Percentiles rank a stretch among this genome's conserved stretches.
Conservation (phyloP, 805 yeast species). For the Yamadazyma kitorensis region DNA sequence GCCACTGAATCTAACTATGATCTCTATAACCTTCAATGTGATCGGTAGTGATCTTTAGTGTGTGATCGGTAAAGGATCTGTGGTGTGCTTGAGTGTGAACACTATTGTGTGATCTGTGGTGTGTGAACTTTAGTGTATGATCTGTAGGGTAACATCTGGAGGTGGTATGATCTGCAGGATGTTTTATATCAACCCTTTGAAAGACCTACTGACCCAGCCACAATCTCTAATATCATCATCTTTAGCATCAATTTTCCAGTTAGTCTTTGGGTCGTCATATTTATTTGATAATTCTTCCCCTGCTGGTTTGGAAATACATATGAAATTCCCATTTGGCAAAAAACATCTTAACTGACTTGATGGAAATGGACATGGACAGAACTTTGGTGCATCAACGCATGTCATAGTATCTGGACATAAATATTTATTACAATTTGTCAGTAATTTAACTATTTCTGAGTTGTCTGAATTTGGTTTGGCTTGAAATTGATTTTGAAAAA, state of each 20-base stretch:
- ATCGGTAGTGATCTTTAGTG: no score
- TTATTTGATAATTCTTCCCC: slow-evolving; percentile 26
- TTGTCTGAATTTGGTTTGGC: slow-evolving; percentile 30
- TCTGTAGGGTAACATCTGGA: no score
- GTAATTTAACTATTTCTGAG: slow-evolving; percentile 37
- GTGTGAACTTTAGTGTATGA: no score
- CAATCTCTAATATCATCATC: slow-evolving; percentile 67
- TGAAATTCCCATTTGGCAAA: slow-evolving; percentile 63
- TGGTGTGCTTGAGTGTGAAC: no score
- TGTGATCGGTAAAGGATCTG: no score
- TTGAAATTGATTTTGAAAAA: slow-evolving; percentile 25
- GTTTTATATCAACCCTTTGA: slow-evolving; percentile 43
- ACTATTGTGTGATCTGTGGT: no score
- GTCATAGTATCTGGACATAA: slow-evolving; percentile 79
- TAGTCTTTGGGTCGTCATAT: slow-evolving; percentile 41
- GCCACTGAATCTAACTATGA: no score
- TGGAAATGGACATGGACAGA: slow-evolving; percentile 92
- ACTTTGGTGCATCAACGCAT: slow-evolving; percentile 67
- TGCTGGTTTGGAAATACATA: slow-evolving; percentile 85
- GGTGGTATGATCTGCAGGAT: no score
- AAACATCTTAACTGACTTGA: slow-evolving; percentile 79
- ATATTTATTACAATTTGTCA: slow-evolving; percentile 56
- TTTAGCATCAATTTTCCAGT: slow-evolving; percentile 47
- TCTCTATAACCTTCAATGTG: no score
- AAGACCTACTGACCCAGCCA: slow-evolving; percentile 78